Evolutionary conservation across 768 basidiomycete species (phyloP).

Genomic region (Ramaria sp.): DNA sequence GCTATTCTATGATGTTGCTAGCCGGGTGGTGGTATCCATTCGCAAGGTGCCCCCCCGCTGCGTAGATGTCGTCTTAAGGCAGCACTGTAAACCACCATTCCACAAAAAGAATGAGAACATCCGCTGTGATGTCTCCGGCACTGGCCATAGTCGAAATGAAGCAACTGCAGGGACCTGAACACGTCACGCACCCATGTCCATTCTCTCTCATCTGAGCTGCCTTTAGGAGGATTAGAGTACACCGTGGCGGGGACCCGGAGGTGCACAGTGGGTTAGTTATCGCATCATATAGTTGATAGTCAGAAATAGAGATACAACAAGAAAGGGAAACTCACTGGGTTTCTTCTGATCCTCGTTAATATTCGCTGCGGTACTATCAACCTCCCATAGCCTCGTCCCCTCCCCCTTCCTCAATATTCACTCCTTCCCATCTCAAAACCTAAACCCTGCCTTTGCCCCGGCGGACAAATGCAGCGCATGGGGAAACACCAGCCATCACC

Average conservation of each 20-base stretch:
- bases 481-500: conserved; percentile 83
- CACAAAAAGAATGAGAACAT: conserved; percentile 93
- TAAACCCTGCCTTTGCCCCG: conserved; percentile 84
- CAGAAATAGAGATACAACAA: conserved; percentile 6
- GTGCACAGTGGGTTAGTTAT: conserved; percentile 84
- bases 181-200: conserved; percentile 67
- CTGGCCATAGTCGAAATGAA: conserved; percentile 43
- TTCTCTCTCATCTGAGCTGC: conserved; percentile 52
- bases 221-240: conserved; percentile 78
- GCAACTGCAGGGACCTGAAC: background rate
- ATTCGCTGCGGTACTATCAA: too few relatives aligned
- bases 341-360: conserved; percentile 95
- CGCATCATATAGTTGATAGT: conserved; percentile 50
- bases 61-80: background rate
- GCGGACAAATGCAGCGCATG: conserved; percentile 82
- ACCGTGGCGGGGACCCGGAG: conserved; percentile 90
- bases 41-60: background rate
- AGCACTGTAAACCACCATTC: conserved; percentile 1
- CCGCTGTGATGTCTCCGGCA: conserved; percentile 79
- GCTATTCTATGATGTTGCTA: background rate
- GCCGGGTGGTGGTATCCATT: background rate
- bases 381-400: conserved; percentile 78
- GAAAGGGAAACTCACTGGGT: conserved; percentile 57
- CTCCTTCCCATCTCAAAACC: conserved; percentile 84
- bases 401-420: conserved; percentile 91